These are phyloP conservation scores for Quercus berberidifolia DNA, from an alignment of 306 rosid genomes.

Conservation along the genomic window DNA sequence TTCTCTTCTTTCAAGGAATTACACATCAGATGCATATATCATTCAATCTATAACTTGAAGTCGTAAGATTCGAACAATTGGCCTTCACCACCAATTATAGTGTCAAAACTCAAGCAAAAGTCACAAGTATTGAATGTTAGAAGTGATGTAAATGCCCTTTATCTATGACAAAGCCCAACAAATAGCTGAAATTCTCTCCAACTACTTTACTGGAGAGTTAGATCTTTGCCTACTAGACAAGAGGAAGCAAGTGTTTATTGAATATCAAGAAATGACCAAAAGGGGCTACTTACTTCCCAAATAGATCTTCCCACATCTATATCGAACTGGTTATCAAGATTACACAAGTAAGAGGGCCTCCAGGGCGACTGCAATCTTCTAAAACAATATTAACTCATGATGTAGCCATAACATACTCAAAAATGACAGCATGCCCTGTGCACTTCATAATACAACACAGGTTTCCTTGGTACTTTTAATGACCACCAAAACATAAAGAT, in stretches of 20 bases:
- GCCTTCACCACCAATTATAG: background rate
- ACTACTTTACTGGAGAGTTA: background rate
- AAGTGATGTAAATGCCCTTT: background rate
- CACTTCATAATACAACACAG: conserved; percentile 18
- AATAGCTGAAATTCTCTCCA: background rate
- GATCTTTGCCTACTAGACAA: background rate
- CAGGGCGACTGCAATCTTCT: conserved; percentile 10
- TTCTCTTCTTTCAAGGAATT: background rate
- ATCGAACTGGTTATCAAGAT: background rate
- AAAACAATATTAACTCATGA: conserved; percentile 1
- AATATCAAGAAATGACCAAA: background rate
- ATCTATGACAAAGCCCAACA: background rate
- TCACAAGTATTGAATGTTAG: background rate
- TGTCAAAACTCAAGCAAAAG: background rate
- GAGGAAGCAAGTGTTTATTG: background rate
- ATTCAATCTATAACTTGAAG: conserved; percentile 1
- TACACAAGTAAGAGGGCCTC: background rate
- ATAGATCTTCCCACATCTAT: background rate
- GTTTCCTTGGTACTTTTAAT: conserved; percentile 2
- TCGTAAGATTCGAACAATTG: background rate
- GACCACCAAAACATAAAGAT: conserved; percentile 4
- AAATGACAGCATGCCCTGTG: background rate
- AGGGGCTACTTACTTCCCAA: background rate
- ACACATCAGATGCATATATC: background rate
- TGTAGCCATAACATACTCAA: conserved; percentile 15